These are phyloP conservation scores for Daldinia grandis DNA, from an alignment of 495 filamentous ascomycete genomes.

Conservation along the genomic window DNA sequence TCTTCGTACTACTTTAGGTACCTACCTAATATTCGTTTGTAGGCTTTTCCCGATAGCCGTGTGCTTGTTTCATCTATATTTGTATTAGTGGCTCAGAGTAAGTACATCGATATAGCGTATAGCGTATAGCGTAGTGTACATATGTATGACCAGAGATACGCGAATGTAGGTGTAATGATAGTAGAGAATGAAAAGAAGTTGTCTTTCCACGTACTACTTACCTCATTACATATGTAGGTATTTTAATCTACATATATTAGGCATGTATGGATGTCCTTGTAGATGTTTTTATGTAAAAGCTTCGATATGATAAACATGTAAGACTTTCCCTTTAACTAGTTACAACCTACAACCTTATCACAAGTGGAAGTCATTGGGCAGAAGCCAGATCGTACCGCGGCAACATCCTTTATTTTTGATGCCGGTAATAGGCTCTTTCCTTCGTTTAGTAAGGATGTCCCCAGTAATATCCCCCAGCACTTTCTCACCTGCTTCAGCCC, in stretches of 20 bases:
- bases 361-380: neutral
- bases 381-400: constrained; percentile 2
- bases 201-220: neutral
- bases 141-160: neutral
- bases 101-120: neutral
- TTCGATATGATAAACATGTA: neutral
- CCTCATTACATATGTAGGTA: too few relatives aligned
- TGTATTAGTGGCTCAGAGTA: neutral
- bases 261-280: too few relatives aligned
- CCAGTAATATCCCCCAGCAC: constrained; percentile 3
- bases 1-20: neutral
- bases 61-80: neutral
- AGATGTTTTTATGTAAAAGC: neutral
- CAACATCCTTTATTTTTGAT: constrained; percentile 8
- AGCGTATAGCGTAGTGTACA: neutral
- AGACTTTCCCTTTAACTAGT: too few relatives aligned
- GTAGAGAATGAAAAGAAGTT: neutral
- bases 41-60: neutral
- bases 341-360: neutral
- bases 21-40: neutral
- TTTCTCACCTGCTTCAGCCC: constrained; percentile 19
- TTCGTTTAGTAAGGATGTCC: constrained; percentile 21
- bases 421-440: constrained; percentile 21
- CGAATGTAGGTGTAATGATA: neutral
- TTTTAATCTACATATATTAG: too few relatives aligned